Conservation (phyloP, 2,329 filamentous ascomycete genomes). For the Colletotrichum sp. region DNA sequence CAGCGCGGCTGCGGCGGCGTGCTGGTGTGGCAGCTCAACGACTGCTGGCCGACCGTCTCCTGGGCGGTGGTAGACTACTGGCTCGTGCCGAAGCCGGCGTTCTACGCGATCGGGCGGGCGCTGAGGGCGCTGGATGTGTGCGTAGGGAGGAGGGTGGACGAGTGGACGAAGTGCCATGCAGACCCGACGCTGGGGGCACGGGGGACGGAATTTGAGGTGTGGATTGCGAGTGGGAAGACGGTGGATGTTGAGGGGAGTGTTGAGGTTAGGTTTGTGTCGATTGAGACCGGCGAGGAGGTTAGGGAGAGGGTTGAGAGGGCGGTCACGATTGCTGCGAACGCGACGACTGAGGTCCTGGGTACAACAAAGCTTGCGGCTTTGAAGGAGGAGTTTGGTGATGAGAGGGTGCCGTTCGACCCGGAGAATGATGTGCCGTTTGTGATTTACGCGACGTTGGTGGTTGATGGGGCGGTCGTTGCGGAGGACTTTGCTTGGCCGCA, state of each 20-base stretch:
- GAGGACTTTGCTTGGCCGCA: constrained; percentile 65
- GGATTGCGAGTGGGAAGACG: constrained; percentile 40
- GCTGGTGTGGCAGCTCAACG: constrained; percentile 73
- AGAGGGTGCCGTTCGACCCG: constrained; percentile 34
- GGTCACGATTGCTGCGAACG: constrained; percentile 37
- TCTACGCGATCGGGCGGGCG: constrained; percentile 52
- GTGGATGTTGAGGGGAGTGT: constrained; percentile 30
- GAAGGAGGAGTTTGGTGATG: constrained; percentile 14
- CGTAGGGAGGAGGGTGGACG: constrained; percentile 48
- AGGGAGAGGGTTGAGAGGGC: constrained; percentile 25
- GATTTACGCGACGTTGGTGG: constrained; percentile 47
- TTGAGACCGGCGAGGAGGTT: constrained; percentile 42
- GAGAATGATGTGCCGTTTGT: constrained; percentile 50
- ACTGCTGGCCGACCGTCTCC: constrained; percentile 71
- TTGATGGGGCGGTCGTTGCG: constrained; percentile 44
- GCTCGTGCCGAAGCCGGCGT: constrained; percentile 19
- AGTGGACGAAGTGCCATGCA: constrained; percentile 50
- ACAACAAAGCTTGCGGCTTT: constrained; percentile 27
- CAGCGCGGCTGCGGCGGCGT: constrained; percentile 67
- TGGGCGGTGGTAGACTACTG: constrained; percentile 61
- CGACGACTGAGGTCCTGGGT: constrained; percentile 44
- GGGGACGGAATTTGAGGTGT: constrained; percentile 48
- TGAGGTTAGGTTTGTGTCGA: constrained; percentile 44
- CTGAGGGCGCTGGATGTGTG: constrained; percentile 65
- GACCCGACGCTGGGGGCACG: constrained; percentile 42